Evolutionary conservation across 2,329 filamentous ascomycete species (phyloP).

Genomic region (Fusarium albidum): DNA sequence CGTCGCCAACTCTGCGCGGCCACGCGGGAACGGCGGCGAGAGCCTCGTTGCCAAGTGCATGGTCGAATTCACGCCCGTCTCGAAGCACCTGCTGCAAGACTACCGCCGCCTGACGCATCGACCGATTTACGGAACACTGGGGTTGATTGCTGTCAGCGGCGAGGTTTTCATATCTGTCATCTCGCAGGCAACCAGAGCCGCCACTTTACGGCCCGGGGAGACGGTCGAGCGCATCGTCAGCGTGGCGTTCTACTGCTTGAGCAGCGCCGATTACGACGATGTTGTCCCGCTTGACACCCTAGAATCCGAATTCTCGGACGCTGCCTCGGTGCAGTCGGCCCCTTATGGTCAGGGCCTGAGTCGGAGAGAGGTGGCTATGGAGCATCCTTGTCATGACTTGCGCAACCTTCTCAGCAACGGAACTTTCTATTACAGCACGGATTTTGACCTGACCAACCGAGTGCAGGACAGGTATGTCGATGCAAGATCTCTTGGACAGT

Average conservation of each 20-base stretch:
- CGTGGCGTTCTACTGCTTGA: conserved; percentile 94
- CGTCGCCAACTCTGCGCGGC: conserved; percentile 55
- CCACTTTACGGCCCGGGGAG: conserved; percentile 85
- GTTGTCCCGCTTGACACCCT: conserved; percentile 65
- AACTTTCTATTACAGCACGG: conserved; percentile 98
- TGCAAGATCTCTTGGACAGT: not conserved
- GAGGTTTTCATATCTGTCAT: conserved; percentile 94
- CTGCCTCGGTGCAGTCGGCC: conserved; percentile 51
- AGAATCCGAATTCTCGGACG: conserved; percentile 59
- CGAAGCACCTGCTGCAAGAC: conserved; percentile 73
- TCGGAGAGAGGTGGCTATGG: conserved; percentile 73
- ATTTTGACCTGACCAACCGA: conserved; percentile 95
- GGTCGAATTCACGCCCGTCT: conserved; percentile 80
- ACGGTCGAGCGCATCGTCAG: conserved; percentile 85
- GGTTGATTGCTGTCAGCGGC: conserved; percentile 81
- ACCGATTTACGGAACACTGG: conserved; percentile 84
- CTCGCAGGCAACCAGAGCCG: conserved; percentile 79
- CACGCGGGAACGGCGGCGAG: conserved; percentile 53
- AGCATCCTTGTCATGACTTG: conserved; percentile 89
- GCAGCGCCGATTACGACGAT: conserved; percentile 85
- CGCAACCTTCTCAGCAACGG: conserved; percentile 93
- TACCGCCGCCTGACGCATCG: conserved; percentile 79
- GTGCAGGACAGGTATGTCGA: conserved; percentile 78
- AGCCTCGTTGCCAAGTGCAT: conserved; percentile 73
- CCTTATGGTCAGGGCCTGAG: conserved; percentile 57